These are phyloP conservation scores for Stropharia rugosoannulata DNA, from an alignment of 768 basidiomycete species.

Conservation along the genomic window DNA sequence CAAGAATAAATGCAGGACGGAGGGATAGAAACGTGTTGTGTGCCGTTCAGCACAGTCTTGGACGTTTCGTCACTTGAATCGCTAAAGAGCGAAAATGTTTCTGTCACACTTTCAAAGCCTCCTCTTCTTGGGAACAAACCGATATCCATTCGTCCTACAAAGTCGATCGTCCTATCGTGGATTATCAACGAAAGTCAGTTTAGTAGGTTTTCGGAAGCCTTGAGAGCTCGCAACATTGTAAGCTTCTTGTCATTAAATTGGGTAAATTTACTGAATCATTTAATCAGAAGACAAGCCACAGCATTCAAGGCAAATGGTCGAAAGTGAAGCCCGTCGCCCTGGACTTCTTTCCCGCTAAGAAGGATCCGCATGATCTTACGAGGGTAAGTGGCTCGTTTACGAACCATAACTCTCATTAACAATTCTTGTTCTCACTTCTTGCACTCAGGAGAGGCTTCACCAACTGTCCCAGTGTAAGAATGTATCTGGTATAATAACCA, in stretches of 20 bases:
- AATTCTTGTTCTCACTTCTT: not conserved
- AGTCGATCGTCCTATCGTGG: constrained; percentile 33
- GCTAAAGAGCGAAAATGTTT: constrained; percentile 19
- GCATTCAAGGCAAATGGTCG: constrained; percentile 14
- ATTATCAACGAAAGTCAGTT: constrained; percentile 31
- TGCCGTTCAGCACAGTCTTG: constrained; percentile 37
- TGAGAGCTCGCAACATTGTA: constrained; percentile 50
- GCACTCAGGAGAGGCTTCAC: constrained; percentile 12
- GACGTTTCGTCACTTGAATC: constrained; percentile 13
- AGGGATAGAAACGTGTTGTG: constrained; percentile 48
- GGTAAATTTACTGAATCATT: not conserved
- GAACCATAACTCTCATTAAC: not conserved
- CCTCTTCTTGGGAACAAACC: constrained; percentile 36
- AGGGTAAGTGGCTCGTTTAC: constrained; percentile 3
- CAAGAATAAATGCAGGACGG: constrained; percentile 37
- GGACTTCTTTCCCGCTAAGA: constrained; percentile 6
- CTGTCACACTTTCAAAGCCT: constrained; percentile 29
- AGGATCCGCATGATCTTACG: constrained; percentile 4
- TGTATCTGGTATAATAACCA: not conserved
- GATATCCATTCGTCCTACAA: constrained; percentile 18
- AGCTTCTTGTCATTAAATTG: constrained; percentile 14
- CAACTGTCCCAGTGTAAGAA: constrained; percentile 15
- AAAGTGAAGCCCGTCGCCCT: constrained; percentile 13
- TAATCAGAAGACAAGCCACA: constrained; percentile 7
- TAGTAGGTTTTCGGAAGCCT: constrained; percentile 36